phyloP scores from a whole-genome alignment of 352 stramenopile species.

The Peronosclerospora sorghi region DNA sequence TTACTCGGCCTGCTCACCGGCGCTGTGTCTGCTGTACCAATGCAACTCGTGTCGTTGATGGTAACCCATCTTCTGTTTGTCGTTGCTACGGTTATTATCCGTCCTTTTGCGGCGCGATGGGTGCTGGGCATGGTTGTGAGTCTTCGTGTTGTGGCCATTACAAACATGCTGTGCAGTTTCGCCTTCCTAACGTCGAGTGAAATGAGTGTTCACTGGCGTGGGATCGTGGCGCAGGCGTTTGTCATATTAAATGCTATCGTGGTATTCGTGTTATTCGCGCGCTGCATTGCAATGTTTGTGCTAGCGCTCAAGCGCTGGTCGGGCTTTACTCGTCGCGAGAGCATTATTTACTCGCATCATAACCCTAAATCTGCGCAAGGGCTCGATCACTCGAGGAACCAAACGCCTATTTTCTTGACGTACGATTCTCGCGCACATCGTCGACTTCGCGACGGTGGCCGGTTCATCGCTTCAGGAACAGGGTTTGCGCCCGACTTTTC shows the following conservation, averaged over 20 bases:
- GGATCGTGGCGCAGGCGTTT: conserved; percentile 35
- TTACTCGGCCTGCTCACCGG: conserved; percentile 42
- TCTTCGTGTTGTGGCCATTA: conserved; percentile 32
- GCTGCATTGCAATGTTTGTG: conserved; percentile 48
- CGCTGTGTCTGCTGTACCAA: conserved; percentile 26
- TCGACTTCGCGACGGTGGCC: conserved; percentile 13
- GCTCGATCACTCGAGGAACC: conserved; percentile 2
- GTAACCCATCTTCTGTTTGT: conserved; percentile 42
- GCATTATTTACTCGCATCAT: conserved; percentile 13
- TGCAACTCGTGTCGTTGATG: conserved; percentile 43
- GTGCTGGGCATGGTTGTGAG: conserved; percentile 26
- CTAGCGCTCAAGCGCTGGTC: conserved; percentile 41
- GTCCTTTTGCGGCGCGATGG: conserved; percentile 31
- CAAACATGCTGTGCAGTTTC: conserved; percentile 43
- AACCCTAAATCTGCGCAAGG: conserved; percentile 12
- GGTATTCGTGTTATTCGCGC: conserved; percentile 43
- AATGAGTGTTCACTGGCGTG: conserved; percentile 23
- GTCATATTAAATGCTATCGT: conserved; percentile 50
- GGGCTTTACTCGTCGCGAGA: conserved; percentile 17
- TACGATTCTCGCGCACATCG: conserved; percentile 12
- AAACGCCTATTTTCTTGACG: conserved; percentile 16
- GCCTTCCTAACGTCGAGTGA: conserved; percentile 45
- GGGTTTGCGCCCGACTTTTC: conserved; percentile 11
- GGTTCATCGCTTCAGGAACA: conserved; percentile 12
- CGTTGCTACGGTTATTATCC: conserved; percentile 34